Evolutionary conservation across 352 stramenopile species (phyloP).

Genomic region (Pythium coloratum): DNA sequence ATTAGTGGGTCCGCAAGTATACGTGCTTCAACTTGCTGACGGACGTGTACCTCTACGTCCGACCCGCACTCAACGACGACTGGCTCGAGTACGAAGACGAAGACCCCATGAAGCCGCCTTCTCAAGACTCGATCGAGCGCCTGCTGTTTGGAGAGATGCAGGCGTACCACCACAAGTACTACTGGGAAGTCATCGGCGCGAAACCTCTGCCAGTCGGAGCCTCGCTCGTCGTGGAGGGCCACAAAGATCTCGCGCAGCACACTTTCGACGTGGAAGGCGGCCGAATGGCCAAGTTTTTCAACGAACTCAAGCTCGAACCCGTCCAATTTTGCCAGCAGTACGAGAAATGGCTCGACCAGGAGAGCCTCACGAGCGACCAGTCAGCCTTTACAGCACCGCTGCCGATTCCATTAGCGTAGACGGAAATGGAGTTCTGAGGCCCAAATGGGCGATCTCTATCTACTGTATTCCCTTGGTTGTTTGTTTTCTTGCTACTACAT

Average conservation of each 20-base stretch:
- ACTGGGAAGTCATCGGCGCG: conserved; percentile 64
- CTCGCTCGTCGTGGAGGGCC: conserved; percentile 57
- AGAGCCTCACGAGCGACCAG: conserved; percentile 44
- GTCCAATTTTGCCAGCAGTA: conserved; percentile 80
- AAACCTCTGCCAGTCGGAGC: conserved; percentile 47
- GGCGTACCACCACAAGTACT: conserved; percentile 85
- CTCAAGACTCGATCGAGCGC: conserved; percentile 69
- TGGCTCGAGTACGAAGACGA: conserved; percentile 84
- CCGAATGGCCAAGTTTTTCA: conserved; percentile 63
- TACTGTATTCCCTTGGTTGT: conserved; percentile 18
- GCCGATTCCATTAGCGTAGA: conserved; percentile 62
- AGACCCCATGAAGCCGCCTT: conserved; percentile 66
- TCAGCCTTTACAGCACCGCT: conserved; percentile 31
- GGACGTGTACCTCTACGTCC: conserved; percentile 77
- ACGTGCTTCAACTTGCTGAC: conserved; percentile 78
- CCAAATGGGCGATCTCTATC: conserved; percentile 7
- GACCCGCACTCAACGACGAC: conserved; percentile 74
- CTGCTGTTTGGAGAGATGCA: conserved; percentile 86
- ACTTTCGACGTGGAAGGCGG: conserved; percentile 65
- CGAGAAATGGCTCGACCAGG: conserved; percentile 80
- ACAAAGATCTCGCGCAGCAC: conserved; percentile 58
- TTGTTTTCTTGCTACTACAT: conserved; percentile 12
- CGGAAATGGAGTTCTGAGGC: neutral
- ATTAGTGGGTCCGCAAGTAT: conserved; percentile 83
- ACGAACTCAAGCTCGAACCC: conserved; percentile 66